Evolutionary conservation across 495 filamentous ascomycete species (phyloP), one percentile per base, ranked within the genome.

Genomic region (Podospora appendiculata): DNA sequence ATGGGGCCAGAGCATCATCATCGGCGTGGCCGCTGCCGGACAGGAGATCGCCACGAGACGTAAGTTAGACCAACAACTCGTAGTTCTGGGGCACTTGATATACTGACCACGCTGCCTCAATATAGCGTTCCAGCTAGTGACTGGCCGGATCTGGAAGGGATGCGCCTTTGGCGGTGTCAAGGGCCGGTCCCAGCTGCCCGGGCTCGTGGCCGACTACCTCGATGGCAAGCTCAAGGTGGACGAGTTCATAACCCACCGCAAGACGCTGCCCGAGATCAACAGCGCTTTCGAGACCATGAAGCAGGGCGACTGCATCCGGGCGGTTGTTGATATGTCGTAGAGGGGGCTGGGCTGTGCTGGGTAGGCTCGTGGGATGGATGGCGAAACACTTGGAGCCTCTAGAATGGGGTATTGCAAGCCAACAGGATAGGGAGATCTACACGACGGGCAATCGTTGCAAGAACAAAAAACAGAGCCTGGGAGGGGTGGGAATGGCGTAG

Each of bases 111-210:
- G 51, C 41, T 58, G 48, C 42, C 45, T 17, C n/a, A 41, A 53
- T 59, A 48, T 54, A 97, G 92, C 93, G 69, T 98, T 98, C 83
- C 93, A 97, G 77, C 80, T 98, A 48, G 93, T 98, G 56, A 98
- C 93, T 25, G 93, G 93, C 48, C 91, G 93, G 65, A 86, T 94
- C 52, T 98, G 93, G 93, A 95, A 88, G 64, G 93, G 93, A 53
- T 96, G 92, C 65, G 93, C 93, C 25, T 98, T 98, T 62, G 93
- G 93, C 57, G 93, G 93, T 54, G 90, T 98, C 78, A 98, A 98
- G 78, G 93, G 93, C 54, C 90, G 93, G 60, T 82, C 87, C 32
- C 93, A 98, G 72, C 81, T 98, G 45, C 88, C 88, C 35, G 85
- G 79, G 49, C 82, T 98, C 32, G 91, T 98, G 6, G 77, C 84